phyloP scores from a whole-genome alignment of 228 moss, liverwort and hornwort species.

The Sphagnum magellanicum region DNA sequence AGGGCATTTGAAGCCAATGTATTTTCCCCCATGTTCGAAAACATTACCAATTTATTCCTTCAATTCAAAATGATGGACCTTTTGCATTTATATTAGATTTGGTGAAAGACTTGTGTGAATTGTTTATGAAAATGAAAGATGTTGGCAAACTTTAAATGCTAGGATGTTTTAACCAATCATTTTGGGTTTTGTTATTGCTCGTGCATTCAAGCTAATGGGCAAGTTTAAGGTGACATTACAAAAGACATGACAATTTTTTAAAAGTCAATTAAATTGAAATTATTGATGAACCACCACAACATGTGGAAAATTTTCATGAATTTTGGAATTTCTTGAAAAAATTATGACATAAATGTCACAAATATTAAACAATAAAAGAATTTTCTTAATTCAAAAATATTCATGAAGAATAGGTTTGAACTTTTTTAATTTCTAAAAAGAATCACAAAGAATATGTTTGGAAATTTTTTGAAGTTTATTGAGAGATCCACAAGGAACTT shows the following conservation, averaged over 20 bases:
- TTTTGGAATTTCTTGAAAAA: background rate
- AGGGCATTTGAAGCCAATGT: conserved; percentile 2
- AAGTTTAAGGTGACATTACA: background rate
- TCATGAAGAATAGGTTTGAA: no score
- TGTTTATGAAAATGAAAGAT: background rate
- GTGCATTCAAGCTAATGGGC: background rate
- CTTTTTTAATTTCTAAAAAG: no score
- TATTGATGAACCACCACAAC: background rate
- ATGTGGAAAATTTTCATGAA: background rate
- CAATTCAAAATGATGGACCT: background rate
- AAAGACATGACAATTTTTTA: background rate
- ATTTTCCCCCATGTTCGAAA: conserved; percentile 1
- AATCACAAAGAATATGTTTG: no score
- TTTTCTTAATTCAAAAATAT: no score
- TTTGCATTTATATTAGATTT: background rate
- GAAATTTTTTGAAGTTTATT: no score
- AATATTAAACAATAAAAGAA: no score
- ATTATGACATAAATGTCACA: background rate
- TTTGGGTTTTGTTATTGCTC: conserved; percentile 2
- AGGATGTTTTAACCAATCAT: background rate
- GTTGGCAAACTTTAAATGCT: background rate
- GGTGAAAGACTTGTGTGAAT: conserved; percentile 1
- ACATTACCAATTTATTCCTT: background rate
- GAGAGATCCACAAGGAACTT: no score
- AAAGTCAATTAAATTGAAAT: background rate